phyloP scores from a whole-genome alignment of 306 rosid species.

The Crotalaria pallida region DNA sequence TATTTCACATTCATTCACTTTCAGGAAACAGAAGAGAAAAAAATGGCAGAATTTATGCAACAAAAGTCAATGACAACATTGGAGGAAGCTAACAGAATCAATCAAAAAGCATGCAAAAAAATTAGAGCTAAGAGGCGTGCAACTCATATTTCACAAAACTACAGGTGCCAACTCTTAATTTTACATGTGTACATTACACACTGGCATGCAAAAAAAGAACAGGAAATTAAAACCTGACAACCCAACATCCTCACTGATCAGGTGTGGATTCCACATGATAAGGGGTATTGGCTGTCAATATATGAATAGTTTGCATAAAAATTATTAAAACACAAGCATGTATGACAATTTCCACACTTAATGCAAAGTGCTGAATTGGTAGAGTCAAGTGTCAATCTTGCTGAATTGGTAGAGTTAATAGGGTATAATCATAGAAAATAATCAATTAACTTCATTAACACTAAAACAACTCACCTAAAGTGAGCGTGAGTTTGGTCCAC shows the following conservation, averaged over 20 bases:
- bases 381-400: background rate
- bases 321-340: too few relatives aligned
- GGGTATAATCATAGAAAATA: too few relatives aligned
- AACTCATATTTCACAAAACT: background rate
- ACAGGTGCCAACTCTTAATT: background rate
- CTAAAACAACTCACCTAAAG: too few relatives aligned
- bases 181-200: background rate
- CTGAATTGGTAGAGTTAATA: too few relatives aligned
- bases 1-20: constrained; percentile 14
- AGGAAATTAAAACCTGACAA: constrained; percentile 51
- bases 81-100: background rate
- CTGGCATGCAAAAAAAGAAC: background rate
- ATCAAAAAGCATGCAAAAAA: constrained; percentile 1
- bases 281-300: constrained; percentile 82
- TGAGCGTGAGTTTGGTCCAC: too few relatives aligned
- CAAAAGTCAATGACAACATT: background rate
- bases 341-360: too few relatives aligned
- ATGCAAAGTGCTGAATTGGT: constrained; percentile 6
- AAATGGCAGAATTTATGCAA: background rate
- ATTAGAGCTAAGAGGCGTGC: background rate
- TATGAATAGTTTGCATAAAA: constrained; percentile 11
- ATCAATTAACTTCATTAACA: too few relatives aligned
- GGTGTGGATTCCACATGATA: constrained; percentile 97
- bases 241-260: too few relatives aligned
- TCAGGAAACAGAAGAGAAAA: constrained; percentile 3